Conservation (phyloP, 1,284 basidiomycete genomes). For the Moesziomyces sp. region DNA sequence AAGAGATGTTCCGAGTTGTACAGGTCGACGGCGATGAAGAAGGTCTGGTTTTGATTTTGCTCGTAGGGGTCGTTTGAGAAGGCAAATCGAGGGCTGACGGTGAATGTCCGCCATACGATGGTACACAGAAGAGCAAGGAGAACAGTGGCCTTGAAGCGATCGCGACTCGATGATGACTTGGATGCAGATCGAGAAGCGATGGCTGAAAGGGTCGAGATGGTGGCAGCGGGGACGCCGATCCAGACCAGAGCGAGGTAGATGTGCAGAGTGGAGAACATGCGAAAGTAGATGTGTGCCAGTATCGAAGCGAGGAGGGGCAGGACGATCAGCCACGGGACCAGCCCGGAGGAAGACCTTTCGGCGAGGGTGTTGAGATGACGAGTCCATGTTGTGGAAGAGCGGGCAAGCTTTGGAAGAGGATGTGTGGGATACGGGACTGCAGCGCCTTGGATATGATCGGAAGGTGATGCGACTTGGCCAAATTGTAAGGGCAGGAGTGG, state of each 20-base stretch:
- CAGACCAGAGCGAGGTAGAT: slow-evolving; percentile 32
- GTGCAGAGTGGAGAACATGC: slow-evolving; percentile 33
- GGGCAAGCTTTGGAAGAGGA: slow-evolving; percentile 11
- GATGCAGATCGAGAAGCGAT: not conserved
- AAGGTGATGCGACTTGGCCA: not conserved
- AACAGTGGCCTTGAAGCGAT: slow-evolving; percentile 19
- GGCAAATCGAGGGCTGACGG: slow-evolving; percentile 13
- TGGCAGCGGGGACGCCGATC: slow-evolving; percentile 21
- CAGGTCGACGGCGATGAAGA: slow-evolving; percentile 50
- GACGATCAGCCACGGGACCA: slow-evolving; percentile 19
- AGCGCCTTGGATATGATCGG: slow-evolving; percentile 2
- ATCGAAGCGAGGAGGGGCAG: slow-evolving; percentile 21
- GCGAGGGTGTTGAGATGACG: slow-evolving; percentile 18
- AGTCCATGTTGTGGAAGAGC: slow-evolving; percentile 21
- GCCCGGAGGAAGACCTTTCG: slow-evolving; percentile 12
- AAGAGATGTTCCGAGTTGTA: slow-evolving; percentile 55
- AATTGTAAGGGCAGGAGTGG: slow-evolving; percentile 30
- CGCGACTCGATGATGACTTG: slow-evolving; percentile 2
- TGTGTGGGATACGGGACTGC: not conserved
- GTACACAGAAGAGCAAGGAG: slow-evolving; percentile 13
- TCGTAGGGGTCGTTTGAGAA: slow-evolving; percentile 3
- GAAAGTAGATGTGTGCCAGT: slow-evolving; percentile 30
- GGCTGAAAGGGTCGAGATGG: slow-evolving; percentile 9
- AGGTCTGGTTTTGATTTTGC: slow-evolving; percentile 22
- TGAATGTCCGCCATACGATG: slow-evolving; percentile 24